These are phyloP conservation scores for Colletotrichum aenigma DNA, from an alignment of 2,329 filamentous ascomycete genomes.

Conservation along the genomic window DNA sequence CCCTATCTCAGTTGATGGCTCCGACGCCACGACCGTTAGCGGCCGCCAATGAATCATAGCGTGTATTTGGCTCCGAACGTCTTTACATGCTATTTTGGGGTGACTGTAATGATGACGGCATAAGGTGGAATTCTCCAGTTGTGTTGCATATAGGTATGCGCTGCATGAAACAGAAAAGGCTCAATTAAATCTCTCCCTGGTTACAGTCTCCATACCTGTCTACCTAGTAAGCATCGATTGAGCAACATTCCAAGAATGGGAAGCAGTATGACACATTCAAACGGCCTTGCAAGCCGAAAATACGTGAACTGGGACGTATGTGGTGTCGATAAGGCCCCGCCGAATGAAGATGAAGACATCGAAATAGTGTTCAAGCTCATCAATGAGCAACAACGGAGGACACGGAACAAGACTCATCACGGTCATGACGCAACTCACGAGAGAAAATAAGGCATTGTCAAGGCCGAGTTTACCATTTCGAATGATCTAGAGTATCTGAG, in stretches of 20 bases:
- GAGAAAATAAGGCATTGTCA: background rate
- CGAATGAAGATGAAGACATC: background rate
- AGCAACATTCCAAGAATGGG: background rate
- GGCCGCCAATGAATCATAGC: background rate
- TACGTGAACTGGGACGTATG: background rate
- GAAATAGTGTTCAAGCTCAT: background rate
- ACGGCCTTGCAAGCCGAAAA: background rate
- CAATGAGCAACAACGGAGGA: background rate
- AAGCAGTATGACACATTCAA: background rate
- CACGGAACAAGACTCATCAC: background rate
- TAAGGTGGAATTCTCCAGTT: accelerated
- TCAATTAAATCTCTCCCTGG: background rate
- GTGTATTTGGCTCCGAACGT: background rate
- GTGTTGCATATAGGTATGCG: background rate
- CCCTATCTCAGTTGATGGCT: background rate
- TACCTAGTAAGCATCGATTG: too few species aligned
- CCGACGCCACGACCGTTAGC: background rate
- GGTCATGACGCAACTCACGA: background rate
- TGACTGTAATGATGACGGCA: background rate
- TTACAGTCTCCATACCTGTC: too few species aligned
- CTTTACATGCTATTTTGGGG: background rate
- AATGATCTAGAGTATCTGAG: background rate
- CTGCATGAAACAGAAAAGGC: background rate
- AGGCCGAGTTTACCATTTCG: background rate
- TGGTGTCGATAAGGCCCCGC: background rate